phyloP scores from a whole-genome alignment of 2,329 filamentous ascomycete species.

The Fusarium praegraminearum region DNA sequence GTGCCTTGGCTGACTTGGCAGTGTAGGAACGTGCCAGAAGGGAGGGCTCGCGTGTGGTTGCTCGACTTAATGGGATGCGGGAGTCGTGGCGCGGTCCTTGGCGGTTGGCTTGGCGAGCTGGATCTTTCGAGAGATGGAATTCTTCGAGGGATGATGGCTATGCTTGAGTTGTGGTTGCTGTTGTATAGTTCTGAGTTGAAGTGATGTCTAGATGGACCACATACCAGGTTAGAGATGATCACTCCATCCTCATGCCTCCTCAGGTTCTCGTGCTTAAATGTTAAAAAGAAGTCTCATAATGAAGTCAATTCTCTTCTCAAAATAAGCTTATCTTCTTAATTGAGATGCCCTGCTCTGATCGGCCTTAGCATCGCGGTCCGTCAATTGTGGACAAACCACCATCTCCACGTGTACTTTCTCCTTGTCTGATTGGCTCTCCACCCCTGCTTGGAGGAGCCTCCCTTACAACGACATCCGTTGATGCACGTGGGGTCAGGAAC shows the following conservation, averaged over 20 bases:
- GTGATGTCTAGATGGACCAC: fast-evolving
- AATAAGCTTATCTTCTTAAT: not conserved
- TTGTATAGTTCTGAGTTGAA: not conserved
- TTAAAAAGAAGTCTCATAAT: not conserved
- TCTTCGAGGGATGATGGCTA: not conserved
- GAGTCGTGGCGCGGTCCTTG: constrained; percentile 28
- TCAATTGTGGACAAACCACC: constrained; percentile 27
- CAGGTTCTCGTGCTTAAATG: not conserved
- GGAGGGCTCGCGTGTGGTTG: constrained; percentile 12
- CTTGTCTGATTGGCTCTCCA: constrained; percentile 18
- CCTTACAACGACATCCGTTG: constrained; percentile 26
- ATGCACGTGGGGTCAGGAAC: constrained; percentile 31
- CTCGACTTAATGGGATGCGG: not conserved
- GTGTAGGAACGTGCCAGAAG: constrained; percentile 7
- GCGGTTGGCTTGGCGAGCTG: constrained; percentile 21
- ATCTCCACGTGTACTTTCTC: constrained; percentile 26
- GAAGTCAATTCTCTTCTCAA: not conserved
- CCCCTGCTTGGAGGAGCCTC: constrained; percentile 14
- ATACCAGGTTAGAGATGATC: not conserved
- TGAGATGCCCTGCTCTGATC: constrained; percentile 11
- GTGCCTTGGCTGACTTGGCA: constrained; percentile 4
- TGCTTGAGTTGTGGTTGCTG: not conserved
- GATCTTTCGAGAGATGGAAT: not conserved
- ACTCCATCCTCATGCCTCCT: not conserved
- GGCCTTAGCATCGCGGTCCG: constrained; percentile 28